phyloP scores from a whole-genome alignment of 2,329 filamentous ascomycete genomes.

The Diaporthe humulicola region DNA sequence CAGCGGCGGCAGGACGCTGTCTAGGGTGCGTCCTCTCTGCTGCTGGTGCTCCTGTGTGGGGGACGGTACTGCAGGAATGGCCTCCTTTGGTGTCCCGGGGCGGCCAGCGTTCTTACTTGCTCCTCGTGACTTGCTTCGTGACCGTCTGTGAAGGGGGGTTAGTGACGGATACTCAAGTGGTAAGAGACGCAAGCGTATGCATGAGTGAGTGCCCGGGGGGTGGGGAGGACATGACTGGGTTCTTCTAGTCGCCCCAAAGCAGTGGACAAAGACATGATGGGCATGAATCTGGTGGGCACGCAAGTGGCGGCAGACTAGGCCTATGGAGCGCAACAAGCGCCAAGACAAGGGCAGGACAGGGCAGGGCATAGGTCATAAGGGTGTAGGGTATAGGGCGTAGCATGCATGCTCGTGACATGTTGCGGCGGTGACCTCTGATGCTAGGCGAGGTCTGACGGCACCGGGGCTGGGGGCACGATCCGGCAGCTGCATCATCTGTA shows the following conservation, averaged over 20 bases:
- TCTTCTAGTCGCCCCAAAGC: constrained; percentile 6
- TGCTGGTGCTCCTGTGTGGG: constrained; percentile 25
- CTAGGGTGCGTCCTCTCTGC: constrained; percentile 36
- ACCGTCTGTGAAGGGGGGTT: constrained; percentile 29
- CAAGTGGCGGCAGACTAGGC: constrained; percentile 21
- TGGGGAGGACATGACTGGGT: not conserved
- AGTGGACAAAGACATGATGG: constrained; percentile 20
- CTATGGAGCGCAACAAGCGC: constrained; percentile 24
- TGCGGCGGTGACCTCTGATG: constrained; percentile 10
- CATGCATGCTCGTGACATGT: constrained; percentile 27
- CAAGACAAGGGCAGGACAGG: constrained; percentile 24
- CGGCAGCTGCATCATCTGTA: not conserved
- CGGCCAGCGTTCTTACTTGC: constrained; percentile 24
- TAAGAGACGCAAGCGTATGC: not conserved
- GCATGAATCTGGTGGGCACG: constrained; percentile 25
- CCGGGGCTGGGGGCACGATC: not conserved
- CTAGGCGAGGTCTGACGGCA: constrained; percentile 10
- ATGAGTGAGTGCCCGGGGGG: not conserved
- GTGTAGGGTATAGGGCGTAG: not conserved
- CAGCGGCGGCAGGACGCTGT: constrained; percentile 43
- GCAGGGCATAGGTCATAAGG: not conserved
- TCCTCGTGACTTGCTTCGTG: constrained; percentile 36
- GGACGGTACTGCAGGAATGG: constrained; percentile 28
- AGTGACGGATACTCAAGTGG: constrained; percentile 2
- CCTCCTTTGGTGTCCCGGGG: constrained; percentile 32